Percentiles rank a stretch among this genome's conserved stretches.
These are phyloP conservation scores for Neofusicoccum parvum DNA, from an alignment of 2,329 filamentous ascomycete species.

Conservation along the genomic window DNA sequence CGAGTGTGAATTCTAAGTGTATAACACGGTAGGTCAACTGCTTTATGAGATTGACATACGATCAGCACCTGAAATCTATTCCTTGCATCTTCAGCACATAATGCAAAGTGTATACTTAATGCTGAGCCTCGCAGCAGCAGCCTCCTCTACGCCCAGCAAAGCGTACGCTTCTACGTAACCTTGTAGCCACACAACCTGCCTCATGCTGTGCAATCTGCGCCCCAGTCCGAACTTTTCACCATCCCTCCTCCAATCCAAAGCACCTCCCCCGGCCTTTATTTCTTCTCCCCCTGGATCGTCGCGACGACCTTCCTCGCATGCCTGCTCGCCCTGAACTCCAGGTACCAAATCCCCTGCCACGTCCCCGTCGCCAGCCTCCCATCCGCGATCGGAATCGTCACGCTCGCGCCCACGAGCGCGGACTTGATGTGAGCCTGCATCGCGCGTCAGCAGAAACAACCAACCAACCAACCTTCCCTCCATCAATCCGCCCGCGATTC, in stretches of 20 bases:
- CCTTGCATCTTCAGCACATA: no score
- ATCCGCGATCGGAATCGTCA: constrained; percentile 88
- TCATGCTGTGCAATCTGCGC: no score
- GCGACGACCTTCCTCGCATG: constrained; percentile 84
- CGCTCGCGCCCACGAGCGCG: constrained; percentile 81
- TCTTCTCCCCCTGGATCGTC: constrained; percentile 87
- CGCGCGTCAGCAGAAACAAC: background rate
- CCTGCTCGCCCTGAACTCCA: constrained; percentile 79
- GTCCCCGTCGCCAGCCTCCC: constrained; percentile 72
- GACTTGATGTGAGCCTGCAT: constrained; percentile 86
- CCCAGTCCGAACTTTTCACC: background rate
- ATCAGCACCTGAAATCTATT: no score
- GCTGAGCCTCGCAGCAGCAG: no score
- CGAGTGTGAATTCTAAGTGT: no score
- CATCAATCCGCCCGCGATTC: no score
- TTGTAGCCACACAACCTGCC: no score
- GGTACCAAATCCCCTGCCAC: constrained; percentile 93
- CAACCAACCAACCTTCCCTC: constrained; percentile 22
- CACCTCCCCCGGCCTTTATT: constrained; percentile 29
- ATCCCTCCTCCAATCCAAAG: background rate
- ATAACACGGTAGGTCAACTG: no score
- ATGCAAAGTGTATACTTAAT: no score
- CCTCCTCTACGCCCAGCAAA: no score
- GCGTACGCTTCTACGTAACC: no score
- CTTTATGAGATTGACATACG: no score